Percentiles rank a stretch among this genome's conserved stretches.
phyloP scores from a whole-genome alignment of 495 filamentous ascomycete genomes.

The Tetracladium marchalianum region DNA sequence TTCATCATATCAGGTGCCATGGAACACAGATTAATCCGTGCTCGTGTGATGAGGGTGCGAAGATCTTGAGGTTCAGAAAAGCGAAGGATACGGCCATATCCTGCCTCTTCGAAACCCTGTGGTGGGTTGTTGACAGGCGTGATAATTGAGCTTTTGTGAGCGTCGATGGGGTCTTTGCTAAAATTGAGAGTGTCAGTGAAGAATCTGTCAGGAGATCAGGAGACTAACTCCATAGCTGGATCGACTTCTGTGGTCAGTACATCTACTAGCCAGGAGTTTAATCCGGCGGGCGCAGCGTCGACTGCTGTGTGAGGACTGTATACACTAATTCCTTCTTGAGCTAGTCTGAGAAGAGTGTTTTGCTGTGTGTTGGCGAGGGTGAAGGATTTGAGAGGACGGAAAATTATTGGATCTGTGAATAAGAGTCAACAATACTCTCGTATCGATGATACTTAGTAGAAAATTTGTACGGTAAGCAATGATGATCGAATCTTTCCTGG shows the following conservation, averaged over 20 bases:
- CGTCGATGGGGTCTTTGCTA: not conserved
- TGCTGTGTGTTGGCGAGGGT: conserved; percentile 81
- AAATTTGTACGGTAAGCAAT: conserved; percentile 68
- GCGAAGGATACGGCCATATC: conserved; percentile 67
- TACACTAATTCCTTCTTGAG: conserved; percentile 84
- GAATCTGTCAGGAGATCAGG: not conserved
- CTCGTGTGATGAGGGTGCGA: conserved; percentile 17
- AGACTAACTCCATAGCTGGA: not conserved
- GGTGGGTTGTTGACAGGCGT: conserved; percentile 7
- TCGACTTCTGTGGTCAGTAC: conserved; percentile 48
- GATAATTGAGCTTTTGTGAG: conserved; percentile 3
- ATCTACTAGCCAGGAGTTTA: conserved; percentile 93
- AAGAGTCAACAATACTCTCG: not conserved
- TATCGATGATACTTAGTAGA: conserved; percentile 5
- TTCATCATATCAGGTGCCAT: conserved; percentile 14
- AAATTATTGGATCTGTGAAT: conserved; percentile 81
- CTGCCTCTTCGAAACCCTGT: conserved; percentile 49
- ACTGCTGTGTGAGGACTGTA: conserved; percentile 94
- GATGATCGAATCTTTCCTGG: conserved; percentile 62
- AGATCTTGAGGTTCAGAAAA: conserved; percentile 36
- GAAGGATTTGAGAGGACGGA: conserved; percentile 78
- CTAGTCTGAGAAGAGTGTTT: conserved; percentile 68
- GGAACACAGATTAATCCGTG: too few relatives aligned
- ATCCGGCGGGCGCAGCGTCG: conserved; percentile 75
- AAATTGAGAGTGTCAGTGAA: not conserved